These are phyloP conservation scores for Pythium sp. DNA, from an alignment of 352 stramenopile genomes.

Conservation along the genomic window DNA sequence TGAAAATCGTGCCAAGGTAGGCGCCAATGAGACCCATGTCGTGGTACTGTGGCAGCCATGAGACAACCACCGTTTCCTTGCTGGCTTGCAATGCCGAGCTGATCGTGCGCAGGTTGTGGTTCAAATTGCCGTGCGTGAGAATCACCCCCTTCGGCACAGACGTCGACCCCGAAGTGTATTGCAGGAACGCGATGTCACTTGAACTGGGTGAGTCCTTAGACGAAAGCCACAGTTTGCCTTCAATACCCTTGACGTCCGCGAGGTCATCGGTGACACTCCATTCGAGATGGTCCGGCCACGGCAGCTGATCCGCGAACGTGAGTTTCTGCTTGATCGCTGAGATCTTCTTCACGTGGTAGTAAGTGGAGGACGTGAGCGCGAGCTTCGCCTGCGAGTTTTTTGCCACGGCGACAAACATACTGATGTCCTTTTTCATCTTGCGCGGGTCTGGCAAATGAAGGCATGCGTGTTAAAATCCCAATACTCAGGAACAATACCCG, in stretches of 20 bases:
- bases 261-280: conserved; percentile 88
- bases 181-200: conserved; percentile 94
- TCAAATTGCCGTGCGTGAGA: conserved; percentile 96
- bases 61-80: conserved; percentile 93
- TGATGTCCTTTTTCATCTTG: conserved; percentile 94
- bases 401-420: conserved; percentile 94
- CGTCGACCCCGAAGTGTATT: conserved; percentile 99
- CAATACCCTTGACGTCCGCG: conserved; percentile 41
- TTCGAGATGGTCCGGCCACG: conserved; percentile 86
- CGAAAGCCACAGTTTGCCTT: conserved; percentile 42
- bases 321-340: conserved; percentile 79
- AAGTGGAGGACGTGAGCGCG: conserved; percentile 92
- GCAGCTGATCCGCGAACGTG: conserved; percentile 49
- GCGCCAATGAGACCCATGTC: conserved; percentile 99
- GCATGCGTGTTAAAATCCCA: too few species aligned
- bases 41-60: conserved; percentile 99
- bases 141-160: conserved; percentile 97
- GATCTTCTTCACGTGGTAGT: conserved; percentile 95
- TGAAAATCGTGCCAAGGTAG: conserved; percentile 80
- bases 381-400: conserved; percentile 89
- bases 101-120: conserved; percentile 96
- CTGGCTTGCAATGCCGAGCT: conserved; percentile 89
- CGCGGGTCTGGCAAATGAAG: conserved; percentile 68
- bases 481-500: not conserved
- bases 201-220: conserved; percentile 33